Base-by-base conservation (phyloP, 1,284 basidiomycete genomes). In the Naganishia liquefaciens region DNA sequence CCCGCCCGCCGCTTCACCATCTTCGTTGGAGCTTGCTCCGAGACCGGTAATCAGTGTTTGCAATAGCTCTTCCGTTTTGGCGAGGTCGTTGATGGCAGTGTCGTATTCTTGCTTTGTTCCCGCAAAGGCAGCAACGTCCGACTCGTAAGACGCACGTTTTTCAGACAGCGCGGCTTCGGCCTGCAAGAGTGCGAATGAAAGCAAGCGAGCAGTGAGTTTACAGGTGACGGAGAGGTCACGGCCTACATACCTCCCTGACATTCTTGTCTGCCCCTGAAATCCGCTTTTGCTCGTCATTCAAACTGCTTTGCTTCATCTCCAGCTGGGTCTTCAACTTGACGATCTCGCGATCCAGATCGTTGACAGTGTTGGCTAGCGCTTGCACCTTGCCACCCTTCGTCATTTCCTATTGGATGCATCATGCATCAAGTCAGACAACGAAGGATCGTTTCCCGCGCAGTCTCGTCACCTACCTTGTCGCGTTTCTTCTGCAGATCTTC, bases 11-110 rank as follows among this genome's bases (percentile, higher is more conserved):
- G 76, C 76, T 44, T 68, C 66, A 5, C 70, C 72, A 40, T 77
- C 76, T 4, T 86, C 84, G 44, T 81, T 80, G 50, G 76, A 76
- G 43, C 83, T 84, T 7, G 86, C 86, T 0, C 90, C 88, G 21
- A 99, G 86, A 53, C 96, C 96, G 0, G 95, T 99, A 47, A 95
- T 84, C 11, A 99, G 85, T 0, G 91, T 93, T 77, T 98, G 95
- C 0, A 99, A 84, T n/a, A 99, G 87, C 74, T 94, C 92, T 76
- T 99, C 95, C 19, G 88, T 85, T 43, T 86, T 88, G 27, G 83
- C 79, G 5, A 96, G 83, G 28, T 87, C 85, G 3, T 83, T 81
- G 57, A 87, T 83, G 43, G 90, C 83, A 1, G 79, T 81, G 66
- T 87, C 84, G 77, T 89, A 89, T 0, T 84, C 81, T 1, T 79